Evolutionary conservation across 1,284 basidiomycete species (phyloP), one percentile per base, ranked within the genome.

Genomic region (Trametes polyzona): DNA sequence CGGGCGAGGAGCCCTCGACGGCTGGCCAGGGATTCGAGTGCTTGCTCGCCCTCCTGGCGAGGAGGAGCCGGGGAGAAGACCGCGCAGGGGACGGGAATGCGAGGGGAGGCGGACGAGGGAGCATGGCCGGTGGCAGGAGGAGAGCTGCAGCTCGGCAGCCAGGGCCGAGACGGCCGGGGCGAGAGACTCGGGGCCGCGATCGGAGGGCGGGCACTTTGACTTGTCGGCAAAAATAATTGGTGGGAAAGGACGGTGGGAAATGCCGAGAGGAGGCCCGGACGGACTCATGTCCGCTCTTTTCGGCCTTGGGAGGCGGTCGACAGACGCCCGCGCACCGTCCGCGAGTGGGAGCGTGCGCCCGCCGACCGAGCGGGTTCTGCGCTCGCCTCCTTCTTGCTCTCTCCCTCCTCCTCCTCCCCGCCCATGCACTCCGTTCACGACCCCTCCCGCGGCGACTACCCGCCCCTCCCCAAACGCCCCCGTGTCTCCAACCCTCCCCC

Each of bases 241-340:
- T 40, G 55, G 59, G 37, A 41, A 47, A 52, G 36, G 16, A 21
- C 17, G 26, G 19, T 12, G 11, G 14, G 26, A 14, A 26, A 16
- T n/a, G n/a, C 21, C 32, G 47, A 32, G 32, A 55, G 36, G 46
- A 54, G 55, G n/a, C 24, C 36, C 55, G 49, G 54, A 54, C 53
- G 52, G 47, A 21, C 49, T 57, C 51, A 60, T 61, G 51, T 63
- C 68, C 68, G 68, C 62, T 62, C 62, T 67, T 50, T 65, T 67
- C 67, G 67, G 44, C 44, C 19, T 47, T 47, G 44, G 24, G 65
- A 48, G 47, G 26, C 30, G 19, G 39, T n/a, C n/a, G n/a, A n/a
- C n/a, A 48, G 59, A 47, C 58, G 61, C 58, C 49, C 40, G 47
- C 49, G 50, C 52, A 55, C 41, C 46, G 58, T 59, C 41, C 57